Evolutionary conservation across 129 eudicot species (phyloP), one percentile per base, ranked within the genome.

Genomic region (Oenanthe sinensis): DNA sequence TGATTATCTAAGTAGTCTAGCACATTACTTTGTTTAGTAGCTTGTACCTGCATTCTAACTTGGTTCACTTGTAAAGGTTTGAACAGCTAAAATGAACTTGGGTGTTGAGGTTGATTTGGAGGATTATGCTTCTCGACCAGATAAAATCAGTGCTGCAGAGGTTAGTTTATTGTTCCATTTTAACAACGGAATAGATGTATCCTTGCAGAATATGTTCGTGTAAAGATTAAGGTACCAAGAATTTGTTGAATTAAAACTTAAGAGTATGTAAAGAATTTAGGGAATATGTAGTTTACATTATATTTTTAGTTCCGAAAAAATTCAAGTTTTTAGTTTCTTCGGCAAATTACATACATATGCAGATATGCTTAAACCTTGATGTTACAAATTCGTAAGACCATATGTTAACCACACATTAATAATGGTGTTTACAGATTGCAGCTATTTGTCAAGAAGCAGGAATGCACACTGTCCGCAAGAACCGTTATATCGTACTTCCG

Each of bases 381-480:
- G 37, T 62, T 8, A 46, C 50, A 5, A 63, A 63, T 13, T 30
- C 13, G 22, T 67, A 33, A 33, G 39, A 33, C 24, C 36, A 55
- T 19, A 7, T 47, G 49, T 73, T n/a, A 30, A 68, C 45, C n/a
- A 69, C 75, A 17, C 6, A 26, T 4, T 10, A 50, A 62, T 14
- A 3, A 36, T 44, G 47, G 69, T 78, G 12, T 72, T 26, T 80
- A 22, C 90, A 93, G 95, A 93, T 91, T 43, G 49, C 97, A 2
- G 98, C 97, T 20, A 91, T 93, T 44, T 93, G 98, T 76, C 97
- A 91, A 88, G 97, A 93, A 84, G 97, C 98, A 30, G 93, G 97
- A 71, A 90, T 93, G 97, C 98, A 86, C 28, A 97, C 96, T 14
- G 95, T 91, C 48, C 88, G 98, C 15, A 93, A 93, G 89, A 93